Conservation (phyloP, 202 grass and related monocot species). For the Eragrostis tef region DNA sequence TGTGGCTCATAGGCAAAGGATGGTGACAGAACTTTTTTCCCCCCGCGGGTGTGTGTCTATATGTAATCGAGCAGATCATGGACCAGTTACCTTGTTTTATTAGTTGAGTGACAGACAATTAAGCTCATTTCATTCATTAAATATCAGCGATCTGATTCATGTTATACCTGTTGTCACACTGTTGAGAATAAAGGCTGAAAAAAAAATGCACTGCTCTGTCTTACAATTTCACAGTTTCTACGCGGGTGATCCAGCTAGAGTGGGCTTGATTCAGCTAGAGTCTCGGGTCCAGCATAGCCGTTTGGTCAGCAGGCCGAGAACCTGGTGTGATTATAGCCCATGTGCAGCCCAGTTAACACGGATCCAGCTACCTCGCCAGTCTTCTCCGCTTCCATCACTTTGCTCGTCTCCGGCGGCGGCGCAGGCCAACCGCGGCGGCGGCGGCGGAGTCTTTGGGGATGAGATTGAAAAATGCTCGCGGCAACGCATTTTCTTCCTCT, state of each 20-base stretch:
- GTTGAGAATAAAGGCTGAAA: background rate
- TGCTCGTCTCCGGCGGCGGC: no score
- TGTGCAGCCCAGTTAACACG: background rate
- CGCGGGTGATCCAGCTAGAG: no score
- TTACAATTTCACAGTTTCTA: background rate
- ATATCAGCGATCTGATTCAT: background rate
- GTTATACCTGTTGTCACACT: background rate
- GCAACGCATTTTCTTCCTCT: background rate
- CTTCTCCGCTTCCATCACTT: no score
- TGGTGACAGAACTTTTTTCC: constrained; percentile 42
- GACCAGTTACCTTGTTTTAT: background rate
- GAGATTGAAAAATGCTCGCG: no score
- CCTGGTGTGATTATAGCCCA: background rate
- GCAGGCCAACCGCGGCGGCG: no score
- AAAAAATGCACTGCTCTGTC: background rate
- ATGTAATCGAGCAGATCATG: background rate
- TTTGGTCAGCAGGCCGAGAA: background rate
- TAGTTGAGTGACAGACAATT: background rate
- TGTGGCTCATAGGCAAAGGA: constrained; percentile 74
- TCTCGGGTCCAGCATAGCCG: background rate
- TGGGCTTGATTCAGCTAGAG: background rate
- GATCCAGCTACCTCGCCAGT: background rate
- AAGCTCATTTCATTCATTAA: background rate
- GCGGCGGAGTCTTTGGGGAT: no score
- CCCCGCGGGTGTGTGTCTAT: background rate